Evolutionary conservation across 2,329 filamentous ascomycete genomes (phyloP), one percentile per base, ranked within the genome.

Genomic region (Teratosphaeria destructans): DNA sequence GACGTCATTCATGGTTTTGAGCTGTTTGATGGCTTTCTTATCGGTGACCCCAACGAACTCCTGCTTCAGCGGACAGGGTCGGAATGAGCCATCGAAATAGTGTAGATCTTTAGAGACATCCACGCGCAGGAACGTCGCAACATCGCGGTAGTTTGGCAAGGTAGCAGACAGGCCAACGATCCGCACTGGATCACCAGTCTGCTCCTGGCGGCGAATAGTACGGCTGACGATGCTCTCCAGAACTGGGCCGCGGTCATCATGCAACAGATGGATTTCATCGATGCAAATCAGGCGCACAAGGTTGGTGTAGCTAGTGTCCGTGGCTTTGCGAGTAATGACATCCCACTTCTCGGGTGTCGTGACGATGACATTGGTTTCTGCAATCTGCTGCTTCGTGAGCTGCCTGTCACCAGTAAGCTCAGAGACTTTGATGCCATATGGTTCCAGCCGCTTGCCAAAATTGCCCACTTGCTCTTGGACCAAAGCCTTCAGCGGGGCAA

Each of bases 341-440:
- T 99, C 94, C 89, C 91, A 99, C 77, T 99, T 99, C 75, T 99
- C 94, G 23, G 94, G 94, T 0, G 94, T 99, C 0, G 94, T 99
- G 61, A 99, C 92, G 67, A 99, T 99, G 67, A 99, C 87, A 73
- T 99, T 93, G 0, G 94, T 99, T 70, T 99, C 94, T 1, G 93
- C 85, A 64, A 99, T 97, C 79, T 99, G 94, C 74, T 96, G 91
- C 76, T 99, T 99, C 23, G 93, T 99, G 71, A 99, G 87, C 76
- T 97, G 94, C 57, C 94, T 89, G 77, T 99, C 94, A 78, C 94
- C 94, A 62, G 94, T 99, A 70, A 99, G 79, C 75, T 99, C 94
- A n/a, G 92, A 85, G 11, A 99, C 94, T 61, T 84, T 87, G 71
- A 99, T 91, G 47, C 94, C 94, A 65, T 93, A 97, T 0, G 90